phyloP scores from a whole-genome alignment of 2,329 filamentous ascomycete species.

The Botrytis aclada region DNA sequence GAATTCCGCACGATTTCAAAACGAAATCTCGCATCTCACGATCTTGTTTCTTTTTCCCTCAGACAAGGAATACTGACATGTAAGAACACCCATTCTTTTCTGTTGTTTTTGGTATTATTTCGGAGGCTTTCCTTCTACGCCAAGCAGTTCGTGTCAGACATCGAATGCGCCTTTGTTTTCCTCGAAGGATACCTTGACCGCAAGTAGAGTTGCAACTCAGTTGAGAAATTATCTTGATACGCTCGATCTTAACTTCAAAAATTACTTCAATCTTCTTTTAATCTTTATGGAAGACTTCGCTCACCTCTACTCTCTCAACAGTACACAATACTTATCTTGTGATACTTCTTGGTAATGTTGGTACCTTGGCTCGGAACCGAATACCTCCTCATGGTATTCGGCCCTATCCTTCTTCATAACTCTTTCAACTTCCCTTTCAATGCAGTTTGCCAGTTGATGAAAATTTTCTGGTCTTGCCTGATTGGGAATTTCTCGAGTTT shows the following conservation, averaged over 20 bases:
- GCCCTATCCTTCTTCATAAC: background rate
- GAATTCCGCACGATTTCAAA: background rate
- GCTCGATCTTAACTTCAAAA: background rate
- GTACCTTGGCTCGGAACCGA: background rate
- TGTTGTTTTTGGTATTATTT: background rate
- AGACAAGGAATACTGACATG: background rate
- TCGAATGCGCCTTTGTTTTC: background rate
- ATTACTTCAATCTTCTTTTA: too few species aligned
- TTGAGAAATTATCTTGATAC: background rate
- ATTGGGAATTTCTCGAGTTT: background rate
- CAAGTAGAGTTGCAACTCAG: background rate
- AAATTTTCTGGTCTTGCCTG: background rate
- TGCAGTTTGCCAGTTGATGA: background rate
- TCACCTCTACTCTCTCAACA: background rate
- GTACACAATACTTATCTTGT: background rate
- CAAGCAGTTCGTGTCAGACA: background rate
- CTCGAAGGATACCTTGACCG: background rate
- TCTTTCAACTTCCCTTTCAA: background rate
- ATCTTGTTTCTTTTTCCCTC: background rate
- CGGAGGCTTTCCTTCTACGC: background rate
- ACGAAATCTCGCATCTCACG: background rate
- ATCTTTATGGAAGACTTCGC: too few species aligned
- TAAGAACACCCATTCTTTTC: background rate
- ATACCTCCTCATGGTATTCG: background rate
- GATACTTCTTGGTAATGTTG: background rate